Evolutionary conservation across 768 basidiomycete species (phyloP), one percentile per base, ranked within the genome.

Genomic region (Flagelloscypha sp.): DNA sequence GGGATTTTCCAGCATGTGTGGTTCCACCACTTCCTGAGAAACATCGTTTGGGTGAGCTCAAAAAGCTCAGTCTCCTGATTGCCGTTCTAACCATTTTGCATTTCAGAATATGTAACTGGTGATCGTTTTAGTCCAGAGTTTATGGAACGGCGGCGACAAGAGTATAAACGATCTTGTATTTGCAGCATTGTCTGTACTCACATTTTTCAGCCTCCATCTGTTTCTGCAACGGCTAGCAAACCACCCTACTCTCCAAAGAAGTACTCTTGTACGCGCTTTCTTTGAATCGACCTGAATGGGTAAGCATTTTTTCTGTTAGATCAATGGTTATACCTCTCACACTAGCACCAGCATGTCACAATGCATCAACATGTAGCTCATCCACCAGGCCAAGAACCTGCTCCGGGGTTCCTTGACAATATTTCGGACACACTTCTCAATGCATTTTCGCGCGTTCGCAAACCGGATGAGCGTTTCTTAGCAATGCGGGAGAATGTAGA

Each of bases 271-370:
- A n/a, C 79, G 84, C 6, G 86, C 89, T 19, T 99, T 99, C 65
- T 81, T 98, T 40, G 87, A 90, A 55, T 94, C 92, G 3, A 85
- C 87, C n/a, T 22, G 95, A 99, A 93, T 99, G 95, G 95, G 94
- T 93, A 55, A 41, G 79, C 45, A 7, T 25, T 13, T 30, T 7
- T 22, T 20, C 7, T 23, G 7, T 16, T 13, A 8, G 18, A 22
- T 29, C 30, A 22, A 19, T 36, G 35, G 9, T 13, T 33, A 25
- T 24, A 8, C 42, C 27, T 45, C 31, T 34, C 30, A 32, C 32
- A 27, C 17, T 36, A 17, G 43, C 30, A 33, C 30, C 47, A 97
- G 94, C 85, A 88, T 49, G 93, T 98, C 17, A 79, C 84, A 52
- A 98, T 95, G 88, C 93, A 98, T 55, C 87, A 93, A 51, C 90